Percentiles rank a stretch among this genome's conserved stretches.
phyloP scores from a whole-genome alignment of 805 yeast species.

The Metschnikowia gruessii region DNA sequence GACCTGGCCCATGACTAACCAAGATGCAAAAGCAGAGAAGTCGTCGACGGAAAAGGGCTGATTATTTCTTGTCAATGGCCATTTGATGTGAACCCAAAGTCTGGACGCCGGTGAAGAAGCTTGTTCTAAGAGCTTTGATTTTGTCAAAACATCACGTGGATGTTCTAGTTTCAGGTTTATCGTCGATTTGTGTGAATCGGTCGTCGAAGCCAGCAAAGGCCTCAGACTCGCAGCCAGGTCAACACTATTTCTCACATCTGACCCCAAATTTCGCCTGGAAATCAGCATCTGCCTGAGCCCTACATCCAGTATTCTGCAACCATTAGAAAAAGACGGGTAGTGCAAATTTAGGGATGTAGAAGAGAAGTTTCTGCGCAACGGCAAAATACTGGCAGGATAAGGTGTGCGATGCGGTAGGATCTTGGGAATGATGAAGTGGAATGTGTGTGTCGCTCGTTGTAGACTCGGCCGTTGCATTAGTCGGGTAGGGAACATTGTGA shows the following conservation, averaged over 20 bases:
- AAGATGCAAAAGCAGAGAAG: conserved; percentile 52
- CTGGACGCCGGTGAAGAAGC: conserved; percentile 32
- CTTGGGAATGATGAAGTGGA: neutral
- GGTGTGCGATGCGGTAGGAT: neutral
- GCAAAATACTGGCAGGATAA: neutral
- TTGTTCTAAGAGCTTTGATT: conserved; percentile 25
- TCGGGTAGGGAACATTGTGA: neutral
- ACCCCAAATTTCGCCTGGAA: neutral
- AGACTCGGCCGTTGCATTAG: neutral
- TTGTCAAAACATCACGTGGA: conserved; percentile 3
- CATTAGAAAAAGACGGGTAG: neutral
- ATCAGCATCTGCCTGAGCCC: neutral
- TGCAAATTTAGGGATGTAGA: neutral
- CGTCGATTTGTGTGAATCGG: neutral
- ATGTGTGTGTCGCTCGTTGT: neutral
- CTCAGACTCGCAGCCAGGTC: neutral
- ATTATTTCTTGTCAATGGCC: conserved; percentile 48
- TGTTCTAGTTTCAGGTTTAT: neutral
- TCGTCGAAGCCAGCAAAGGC: neutral
- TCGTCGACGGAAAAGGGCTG: conserved; percentile 50
- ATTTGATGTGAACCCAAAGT: conserved; percentile 39
- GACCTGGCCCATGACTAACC: conserved; percentile 56
- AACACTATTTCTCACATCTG: neutral
- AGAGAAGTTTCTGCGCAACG: neutral
- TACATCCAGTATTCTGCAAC: neutral